phyloP scores from a whole-genome alignment of 129 eudicot genomes.

The Saposhnikovia divaricata region DNA sequence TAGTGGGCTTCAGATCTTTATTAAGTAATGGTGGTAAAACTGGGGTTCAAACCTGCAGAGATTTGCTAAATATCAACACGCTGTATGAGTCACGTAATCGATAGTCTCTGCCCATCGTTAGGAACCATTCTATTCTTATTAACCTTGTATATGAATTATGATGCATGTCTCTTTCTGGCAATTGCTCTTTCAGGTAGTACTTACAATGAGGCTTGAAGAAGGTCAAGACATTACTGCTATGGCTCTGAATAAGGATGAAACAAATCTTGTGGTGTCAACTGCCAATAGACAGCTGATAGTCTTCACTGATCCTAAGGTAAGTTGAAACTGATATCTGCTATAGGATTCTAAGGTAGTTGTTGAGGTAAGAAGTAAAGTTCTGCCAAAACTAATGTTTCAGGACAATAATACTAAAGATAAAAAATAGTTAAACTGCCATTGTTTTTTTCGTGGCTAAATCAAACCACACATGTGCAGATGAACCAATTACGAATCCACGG shows the following conservation, averaged over 20 bases:
- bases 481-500: background rate
- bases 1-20: background rate
- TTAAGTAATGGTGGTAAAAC: background rate
- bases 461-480: background rate
- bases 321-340: conserved; percentile 29
- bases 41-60: background rate
- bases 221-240: conserved; percentile 76
- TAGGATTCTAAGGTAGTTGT: background rate
- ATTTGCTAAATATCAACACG: background rate
- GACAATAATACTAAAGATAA: background rate
- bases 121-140: background rate
- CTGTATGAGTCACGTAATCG: background rate
- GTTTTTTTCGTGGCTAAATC: background rate
- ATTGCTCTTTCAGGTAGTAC: conserved; percentile 55
- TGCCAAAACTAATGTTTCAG: background rate
- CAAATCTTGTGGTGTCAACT: conserved; percentile 94
- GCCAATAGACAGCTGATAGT: conserved; percentile 73
- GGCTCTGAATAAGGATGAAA: conserved; percentile 78
- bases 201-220: conserved; percentile 46
- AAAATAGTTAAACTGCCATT: background rate
- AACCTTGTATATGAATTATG: background rate
- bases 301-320: conserved; percentile 93
- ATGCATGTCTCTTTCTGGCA: conserved; percentile 12
- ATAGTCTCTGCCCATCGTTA: background rate
- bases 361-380: background rate